Percentiles rank a stretch among this genome's conserved stretches.
These are phyloP conservation scores for Blumeriella jaapii DNA, from an alignment of 2,329 filamentous ascomycete genomes.

Conservation along the genomic window DNA sequence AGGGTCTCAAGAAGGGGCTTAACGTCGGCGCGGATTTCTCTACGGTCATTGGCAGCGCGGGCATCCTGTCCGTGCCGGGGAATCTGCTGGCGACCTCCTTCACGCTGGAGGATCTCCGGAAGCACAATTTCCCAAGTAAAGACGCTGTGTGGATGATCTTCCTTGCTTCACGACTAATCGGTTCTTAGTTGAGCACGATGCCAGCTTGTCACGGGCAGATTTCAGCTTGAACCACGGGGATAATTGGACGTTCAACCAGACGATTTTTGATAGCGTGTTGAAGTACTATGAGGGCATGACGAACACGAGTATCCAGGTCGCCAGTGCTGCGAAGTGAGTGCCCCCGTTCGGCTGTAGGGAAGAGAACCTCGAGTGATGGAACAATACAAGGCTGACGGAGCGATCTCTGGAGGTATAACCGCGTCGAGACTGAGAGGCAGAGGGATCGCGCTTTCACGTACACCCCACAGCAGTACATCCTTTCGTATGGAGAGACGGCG, in stretches of 20 bases:
- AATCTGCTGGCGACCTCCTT: slow-evolving; percentile 16
- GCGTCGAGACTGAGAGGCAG: slow-evolving; percentile 20
- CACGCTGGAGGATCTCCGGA: slow-evolving; percentile 15
- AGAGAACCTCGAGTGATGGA: too few relatives aligned
- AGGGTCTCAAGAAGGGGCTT: slow-evolving; percentile 16
- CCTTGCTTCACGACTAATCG: too few relatives aligned
- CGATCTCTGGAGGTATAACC: slow-evolving; percentile 22
- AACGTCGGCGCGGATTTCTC: slow-evolving; percentile 27
- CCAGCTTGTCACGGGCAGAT: slow-evolving; percentile 27
- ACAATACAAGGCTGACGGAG: too few relatives aligned
- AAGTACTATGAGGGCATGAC: slow-evolving; percentile 18
- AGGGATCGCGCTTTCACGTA: slow-evolving; percentile 28
- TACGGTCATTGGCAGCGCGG: slow-evolving; percentile 20
- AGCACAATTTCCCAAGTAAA: slow-evolving; percentile 28
- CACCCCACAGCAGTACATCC: slow-evolving; percentile 25
- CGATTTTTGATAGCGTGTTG: slow-evolving; percentile 25
- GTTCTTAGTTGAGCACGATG: slow-evolving; percentile 32
- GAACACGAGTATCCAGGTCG: slow-evolving; percentile 22
- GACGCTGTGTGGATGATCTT: too few relatives aligned
- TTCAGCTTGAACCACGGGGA: slow-evolving; percentile 25
- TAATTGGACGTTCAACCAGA: slow-evolving; percentile 27
- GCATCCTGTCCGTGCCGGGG: slow-evolving; percentile 13
- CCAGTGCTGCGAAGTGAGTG: slow-evolving; percentile 20
- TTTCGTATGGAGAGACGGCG: slow-evolving; percentile 29
- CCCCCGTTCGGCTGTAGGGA: neutral